phyloP scores from a whole-genome alignment of 1,284 basidiomycete genomes.

The Agaricales sp. region DNA sequence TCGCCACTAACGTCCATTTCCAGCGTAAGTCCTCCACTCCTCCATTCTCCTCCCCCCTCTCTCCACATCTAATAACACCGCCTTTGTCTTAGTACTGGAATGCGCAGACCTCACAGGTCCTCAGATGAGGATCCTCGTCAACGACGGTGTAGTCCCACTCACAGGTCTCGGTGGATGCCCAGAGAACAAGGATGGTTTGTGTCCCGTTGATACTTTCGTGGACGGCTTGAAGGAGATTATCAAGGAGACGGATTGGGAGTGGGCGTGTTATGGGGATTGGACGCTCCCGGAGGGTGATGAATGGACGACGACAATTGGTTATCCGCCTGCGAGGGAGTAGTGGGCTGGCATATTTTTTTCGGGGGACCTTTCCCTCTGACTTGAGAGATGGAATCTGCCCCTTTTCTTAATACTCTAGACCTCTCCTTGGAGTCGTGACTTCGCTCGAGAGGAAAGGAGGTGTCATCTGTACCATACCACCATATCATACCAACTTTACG shows the following conservation, averaged over 20 bases:
- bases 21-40: conserved; percentile 38
- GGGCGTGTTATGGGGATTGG: conserved; percentile 73
- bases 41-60: conserved; percentile 1
- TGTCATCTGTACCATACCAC: too few relatives aligned
- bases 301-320: conserved; percentile 52
- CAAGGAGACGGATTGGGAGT: conserved; percentile 61
- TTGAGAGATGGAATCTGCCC: too few relatives aligned
- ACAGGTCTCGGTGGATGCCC: conserved; percentile 69
- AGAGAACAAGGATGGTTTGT: conserved; percentile 68
- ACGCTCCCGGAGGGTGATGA: conserved; percentile 38
- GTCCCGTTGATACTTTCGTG: conserved; percentile 69
- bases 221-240: conserved; percentile 60
- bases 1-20: conserved; percentile 70
- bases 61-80: conserved; percentile 3
- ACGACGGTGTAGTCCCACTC: conserved; percentile 83
- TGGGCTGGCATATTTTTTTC: too few relatives aligned
- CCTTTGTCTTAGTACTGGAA: conserved; percentile 34
- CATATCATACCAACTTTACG: too few relatives aligned
- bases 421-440: too few relatives aligned
- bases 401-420: too few relatives aligned
- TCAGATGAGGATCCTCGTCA: conserved; percentile 75
- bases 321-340: conserved; percentile 24
- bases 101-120: conserved; percentile 39
- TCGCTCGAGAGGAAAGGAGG: too few relatives aligned
- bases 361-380: too few relatives aligned